phyloP scores from a whole-genome alignment of 2,329 filamentous ascomycete genomes.

The Botrytis paeoniae region DNA sequence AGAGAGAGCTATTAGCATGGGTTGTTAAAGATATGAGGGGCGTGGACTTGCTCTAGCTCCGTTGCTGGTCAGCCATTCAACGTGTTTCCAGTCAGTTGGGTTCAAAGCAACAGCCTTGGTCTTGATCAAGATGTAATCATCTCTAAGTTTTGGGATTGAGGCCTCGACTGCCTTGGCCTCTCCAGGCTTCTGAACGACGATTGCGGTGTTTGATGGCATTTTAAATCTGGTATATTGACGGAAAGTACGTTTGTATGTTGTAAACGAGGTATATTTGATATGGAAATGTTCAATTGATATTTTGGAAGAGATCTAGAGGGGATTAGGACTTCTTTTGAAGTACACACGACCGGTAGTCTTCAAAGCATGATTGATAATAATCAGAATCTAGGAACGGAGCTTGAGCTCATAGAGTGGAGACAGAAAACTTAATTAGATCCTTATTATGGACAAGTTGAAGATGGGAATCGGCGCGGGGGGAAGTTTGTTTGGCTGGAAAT shows the following conservation, averaged over 20 bases:
- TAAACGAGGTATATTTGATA: neutral
- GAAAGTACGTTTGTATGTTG: neutral
- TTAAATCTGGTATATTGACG: neutral
- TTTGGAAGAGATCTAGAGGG: neutral
- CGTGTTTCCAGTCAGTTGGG: conserved; percentile 38
- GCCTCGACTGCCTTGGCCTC: conserved; percentile 29
- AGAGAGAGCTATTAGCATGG: neutral
- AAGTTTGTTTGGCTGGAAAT: neutral
- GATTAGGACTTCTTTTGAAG: neutral
- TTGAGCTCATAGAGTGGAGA: conserved; percentile 11
- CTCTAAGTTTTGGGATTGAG: conserved; percentile 32
- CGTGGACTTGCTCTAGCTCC: conserved; percentile 26
- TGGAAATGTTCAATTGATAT: neutral
- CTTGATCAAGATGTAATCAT: conserved; percentile 37
- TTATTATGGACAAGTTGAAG: neutral
- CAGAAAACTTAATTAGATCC: neutral
- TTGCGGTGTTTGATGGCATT: conserved; percentile 32
- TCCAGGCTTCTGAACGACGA: conserved; percentile 30
- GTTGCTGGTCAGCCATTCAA: conserved; percentile 28
- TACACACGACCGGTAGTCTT: neutral
- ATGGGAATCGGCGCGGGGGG: neutral
- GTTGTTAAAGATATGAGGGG: neutral
- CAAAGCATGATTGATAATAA: conserved; percentile 7
- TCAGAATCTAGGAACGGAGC: neutral
- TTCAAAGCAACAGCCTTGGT: conserved; percentile 36